Evolutionary conservation across 2,329 filamentous ascomycete genomes (phyloP), one percentile per base, ranked within the genome.

Genomic region (Zalaria sp.): DNA sequence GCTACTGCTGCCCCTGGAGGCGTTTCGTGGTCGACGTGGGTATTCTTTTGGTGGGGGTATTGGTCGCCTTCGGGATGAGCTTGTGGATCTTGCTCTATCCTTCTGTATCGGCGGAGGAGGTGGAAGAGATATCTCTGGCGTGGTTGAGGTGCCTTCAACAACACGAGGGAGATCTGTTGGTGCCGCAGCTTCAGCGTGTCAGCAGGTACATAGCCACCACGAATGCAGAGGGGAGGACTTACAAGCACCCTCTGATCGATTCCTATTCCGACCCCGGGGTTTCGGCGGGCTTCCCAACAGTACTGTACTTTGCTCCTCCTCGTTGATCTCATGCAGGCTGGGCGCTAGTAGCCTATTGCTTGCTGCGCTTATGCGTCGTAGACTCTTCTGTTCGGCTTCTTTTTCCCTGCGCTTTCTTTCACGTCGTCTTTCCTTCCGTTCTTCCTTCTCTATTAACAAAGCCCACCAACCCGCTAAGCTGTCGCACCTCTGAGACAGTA

Each of bases 391-490:
- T 54, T 96, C 86, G 1, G 74, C 72, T 53, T 98, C 88, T 51
- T 77, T 79, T 57, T 96, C 88, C 55, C 75, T 86, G 5, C 89
- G 76, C 57, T 89, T 95, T 41, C 78, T 75, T 53, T 95, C 87
- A 47, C 81, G 72, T 46, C 87, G 72, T 47, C 67, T 73, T 49
- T 88, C 80, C 60, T 98, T 98, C 5, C 87, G 77, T 57, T 87
- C 77, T 57, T 98, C 91, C 59, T 96, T 98, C 56, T 96, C 91
- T 6, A 96, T 77, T 34, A 98, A 65, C 27, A 98, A 63, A 3
- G 85, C 83, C 91, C 91, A 98, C 91, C 91, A 98, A 4, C 91
- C 91, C 39, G 87, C 85, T 38, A 98, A 66, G 4, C 81, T 75
- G 61, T 98, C 89, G 56, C 91, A 96, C 49, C 85, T 75, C 58